Evolutionary conservation across 2,329 filamentous ascomycete genomes (phyloP).

Genomic region (Trichophyton mentagrophytes): DNA sequence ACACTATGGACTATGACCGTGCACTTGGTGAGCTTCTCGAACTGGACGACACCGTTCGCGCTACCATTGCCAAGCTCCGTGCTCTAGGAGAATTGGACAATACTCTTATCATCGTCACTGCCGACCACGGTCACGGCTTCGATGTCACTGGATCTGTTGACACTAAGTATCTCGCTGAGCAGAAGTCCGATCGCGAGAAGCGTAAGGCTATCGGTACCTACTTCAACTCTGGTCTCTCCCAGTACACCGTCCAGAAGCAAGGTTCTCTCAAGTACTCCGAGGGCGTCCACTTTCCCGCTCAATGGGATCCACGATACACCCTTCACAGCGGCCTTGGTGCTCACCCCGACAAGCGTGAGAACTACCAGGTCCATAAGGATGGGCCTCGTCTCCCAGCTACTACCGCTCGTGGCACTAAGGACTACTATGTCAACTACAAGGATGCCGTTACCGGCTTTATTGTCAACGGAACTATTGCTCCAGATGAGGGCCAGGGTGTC

Average conservation of each 20-base stretch:
- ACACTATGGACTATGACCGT: conserved; percentile 70
- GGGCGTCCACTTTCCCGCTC: conserved; percentile 62
- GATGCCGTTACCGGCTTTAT: conserved; percentile 56
- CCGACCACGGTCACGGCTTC: conserved; percentile 84
- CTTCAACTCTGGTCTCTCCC: conserved; percentile 57
- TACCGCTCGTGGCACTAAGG: conserved; percentile 38
- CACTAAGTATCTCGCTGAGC: conserved; percentile 58
- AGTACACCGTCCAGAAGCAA: conserved; percentile 54
- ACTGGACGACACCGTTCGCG: conserved; percentile 69
- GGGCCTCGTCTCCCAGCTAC: conserved; percentile 50
- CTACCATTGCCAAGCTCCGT: conserved; percentile 58
- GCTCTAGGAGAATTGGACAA: conserved; percentile 55
- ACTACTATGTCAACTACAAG: conserved; percentile 55
- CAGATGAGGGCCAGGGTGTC: conserved; percentile 52
- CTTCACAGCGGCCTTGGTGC: conserved; percentile 61
- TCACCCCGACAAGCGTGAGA: conserved; percentile 62
- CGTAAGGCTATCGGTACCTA: conserved; percentile 64
- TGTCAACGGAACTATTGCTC: conserved; percentile 61
- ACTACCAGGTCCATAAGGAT: conserved; percentile 57
- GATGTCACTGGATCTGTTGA: conserved; percentile 75
- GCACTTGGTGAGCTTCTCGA: conserved; percentile 74
- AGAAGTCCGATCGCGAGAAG: conserved; percentile 56
- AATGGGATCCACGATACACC: conserved; percentile 76
- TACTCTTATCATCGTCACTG: conserved; percentile 67
- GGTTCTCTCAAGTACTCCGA: conserved; percentile 53